Evolutionary conservation across 2,329 filamentous ascomycete genomes (phyloP).

Genomic region (Drechslera avenae): DNA sequence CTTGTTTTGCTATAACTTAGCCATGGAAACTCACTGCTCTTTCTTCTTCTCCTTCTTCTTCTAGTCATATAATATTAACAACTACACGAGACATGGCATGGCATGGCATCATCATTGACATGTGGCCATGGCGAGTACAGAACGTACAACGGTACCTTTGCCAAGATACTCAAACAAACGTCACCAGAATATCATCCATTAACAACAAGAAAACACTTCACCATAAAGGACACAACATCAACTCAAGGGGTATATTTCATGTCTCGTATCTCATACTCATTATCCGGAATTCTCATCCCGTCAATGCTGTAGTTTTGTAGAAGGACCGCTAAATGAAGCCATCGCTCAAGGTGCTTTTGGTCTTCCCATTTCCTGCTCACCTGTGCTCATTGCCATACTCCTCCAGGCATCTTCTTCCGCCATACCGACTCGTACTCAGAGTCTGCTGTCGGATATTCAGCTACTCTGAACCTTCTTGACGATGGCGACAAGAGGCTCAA

Average conservation of each 20-base stretch:
- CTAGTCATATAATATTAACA: too few relatives aligned
- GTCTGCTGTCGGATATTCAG: slow-evolving; percentile 25
- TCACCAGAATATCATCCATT: too few relatives aligned
- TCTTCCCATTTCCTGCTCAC: slow-evolving; percentile 7
- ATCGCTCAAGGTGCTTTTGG: slow-evolving; percentile 14
- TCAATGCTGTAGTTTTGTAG: slow-evolving; percentile 11
- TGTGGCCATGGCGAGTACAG: too few relatives aligned
- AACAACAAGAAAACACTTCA: too few relatives aligned
- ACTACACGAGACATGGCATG: too few relatives aligned
- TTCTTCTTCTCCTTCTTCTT: too few relatives aligned
- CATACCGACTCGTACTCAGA: slow-evolving; percentile 9
- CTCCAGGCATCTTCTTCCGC: background rate
- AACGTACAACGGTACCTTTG: too few relatives aligned
- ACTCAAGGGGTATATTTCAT: slow-evolving; percentile 20
- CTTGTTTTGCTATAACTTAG: too few relatives aligned
- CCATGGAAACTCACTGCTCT: too few relatives aligned
- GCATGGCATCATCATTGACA: too few relatives aligned
- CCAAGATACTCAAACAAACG: too few relatives aligned
- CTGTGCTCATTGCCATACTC: slow-evolving; percentile 8
- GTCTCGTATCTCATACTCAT: slow-evolving; percentile 25
- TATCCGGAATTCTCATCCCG: slow-evolving; percentile 14
- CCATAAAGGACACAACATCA: too few relatives aligned
- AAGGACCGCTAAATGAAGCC: slow-evolving; percentile 7
- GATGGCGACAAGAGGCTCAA: slow-evolving; percentile 72
- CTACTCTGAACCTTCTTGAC: slow-evolving; percentile 77